Base-by-base conservation (phyloP, 1,139 yeast species). In the Pichia sp. region DNA sequence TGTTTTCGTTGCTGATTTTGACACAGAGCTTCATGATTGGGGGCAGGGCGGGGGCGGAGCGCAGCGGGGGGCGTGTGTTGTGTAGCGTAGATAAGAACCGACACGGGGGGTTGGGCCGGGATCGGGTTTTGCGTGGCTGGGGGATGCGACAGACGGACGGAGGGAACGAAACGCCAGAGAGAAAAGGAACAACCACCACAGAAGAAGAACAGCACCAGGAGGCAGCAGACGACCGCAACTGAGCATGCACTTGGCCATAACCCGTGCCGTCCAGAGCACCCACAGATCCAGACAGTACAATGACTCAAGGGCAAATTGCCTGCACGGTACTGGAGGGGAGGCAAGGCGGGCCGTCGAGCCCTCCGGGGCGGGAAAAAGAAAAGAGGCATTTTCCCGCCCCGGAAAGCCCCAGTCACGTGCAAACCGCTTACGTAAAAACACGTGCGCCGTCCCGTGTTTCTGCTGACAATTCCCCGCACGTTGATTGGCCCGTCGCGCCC, bases 1-100 rank as follows among this genome's bases (percentile, higher is more conserved):
- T 43, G 6, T 41, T 13, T 9, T 48, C 49, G n/a, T 39, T 44
- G 13, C 43, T 30, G 4, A 43, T 48, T 44, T 61, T 64, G 55
- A 62, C 59, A 49, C 54, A 58, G 21, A 59, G 50, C 53, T 62
- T 62, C 48, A 63, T 55, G 26, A 46, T 9, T 16, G 23, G 23
- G 9, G 18, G 22, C 26, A 22, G 26, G 13, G 37, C 13, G 26
- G 6, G 23, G 47, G 21, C 23, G 12, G 21, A 36, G 21, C n/a
- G 31, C 13, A 9, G 19, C 12, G 31, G 19, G 13, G 34, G 13
- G 18, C 8, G 42, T n/a, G 26, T 18, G 31, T 28, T 9, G 31
- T 18, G 28, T 16, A 13, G 28, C 9, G 28, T 9, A 25, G 28
- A 25, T 25, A 25, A 25, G 28, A 9, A 25, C 28, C 28, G 28